Percentiles rank a stretch among this genome's conserved stretches.
Conservation (phyloP, 2,329 filamentous ascomycete genomes). For the Botrytis cinerea region DNA sequence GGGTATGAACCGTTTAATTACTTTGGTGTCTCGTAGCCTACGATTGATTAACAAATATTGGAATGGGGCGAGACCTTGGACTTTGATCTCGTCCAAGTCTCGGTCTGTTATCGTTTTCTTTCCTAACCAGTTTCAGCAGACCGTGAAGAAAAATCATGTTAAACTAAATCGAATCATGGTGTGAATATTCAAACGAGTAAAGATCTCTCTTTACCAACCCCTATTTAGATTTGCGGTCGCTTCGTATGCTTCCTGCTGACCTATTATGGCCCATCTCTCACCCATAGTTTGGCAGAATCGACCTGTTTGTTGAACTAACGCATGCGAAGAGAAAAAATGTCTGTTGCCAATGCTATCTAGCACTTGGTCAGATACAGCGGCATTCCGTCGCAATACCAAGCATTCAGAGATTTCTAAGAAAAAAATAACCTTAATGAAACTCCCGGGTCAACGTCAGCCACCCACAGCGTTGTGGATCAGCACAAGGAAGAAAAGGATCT, state of each 20-base stretch:
- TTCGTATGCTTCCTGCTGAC: background rate
- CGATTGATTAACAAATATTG: background rate
- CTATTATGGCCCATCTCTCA: background rate
- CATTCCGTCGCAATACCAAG: background rate
- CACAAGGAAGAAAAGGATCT: constrained; percentile 7
- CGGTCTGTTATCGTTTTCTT: background rate
- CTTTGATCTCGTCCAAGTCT: background rate
- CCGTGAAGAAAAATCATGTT: background rate
- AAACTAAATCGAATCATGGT: background rate
- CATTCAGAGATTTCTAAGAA: background rate
- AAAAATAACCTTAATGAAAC: background rate
- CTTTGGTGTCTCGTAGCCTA: background rate
- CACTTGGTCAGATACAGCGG: background rate
- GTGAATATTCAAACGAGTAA: background rate
- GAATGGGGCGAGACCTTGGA: background rate
- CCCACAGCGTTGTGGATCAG: background rate
- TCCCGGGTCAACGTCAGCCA: background rate
- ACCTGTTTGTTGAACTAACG: background rate
- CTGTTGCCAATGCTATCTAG: background rate
- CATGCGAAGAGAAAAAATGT: background rate
- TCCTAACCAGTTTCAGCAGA: background rate
- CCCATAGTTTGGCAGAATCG: background rate
- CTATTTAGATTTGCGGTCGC: background rate
- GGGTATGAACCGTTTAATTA: background rate
- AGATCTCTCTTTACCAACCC: background rate